Percentiles rank a stretch among this genome's conserved stretches.
Evolutionary conservation across 495 filamentous ascomycete genomes (phyloP).

Genomic region (Hypoxylon rickii): DNA sequence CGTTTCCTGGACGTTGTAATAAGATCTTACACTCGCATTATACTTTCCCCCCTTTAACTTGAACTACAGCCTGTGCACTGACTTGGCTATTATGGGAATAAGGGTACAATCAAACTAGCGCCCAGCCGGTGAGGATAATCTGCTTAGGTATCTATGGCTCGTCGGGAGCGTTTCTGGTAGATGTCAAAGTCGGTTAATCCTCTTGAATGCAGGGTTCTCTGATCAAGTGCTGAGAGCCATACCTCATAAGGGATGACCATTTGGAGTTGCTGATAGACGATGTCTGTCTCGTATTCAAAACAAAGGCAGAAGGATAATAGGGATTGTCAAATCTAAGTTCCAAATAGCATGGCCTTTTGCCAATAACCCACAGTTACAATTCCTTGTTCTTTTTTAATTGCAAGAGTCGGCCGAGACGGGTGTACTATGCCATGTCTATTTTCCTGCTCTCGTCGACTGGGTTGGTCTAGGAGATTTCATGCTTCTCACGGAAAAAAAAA

Average conservation of each 20-base stretch:
- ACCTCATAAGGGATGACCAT: constrained; percentile 2
- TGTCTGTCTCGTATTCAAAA: constrained; percentile 24
- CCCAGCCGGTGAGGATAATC: constrained; percentile 25
- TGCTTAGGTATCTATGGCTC: constrained; percentile 29
- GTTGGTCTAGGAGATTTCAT: constrained; percentile 10
- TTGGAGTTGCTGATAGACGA: constrained; percentile 20
- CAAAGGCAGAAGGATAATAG: constrained; percentile 29
- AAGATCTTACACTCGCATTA: constrained; percentile 21
- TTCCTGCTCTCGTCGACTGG: constrained; percentile 23
- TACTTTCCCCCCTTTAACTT: constrained; percentile 17
- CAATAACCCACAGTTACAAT: constrained; percentile 17
- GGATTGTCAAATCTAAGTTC: constrained; percentile 17
- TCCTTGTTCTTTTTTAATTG: constrained; percentile 22
- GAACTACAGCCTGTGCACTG: constrained; percentile 28
- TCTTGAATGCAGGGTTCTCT: constrained; percentile 17
- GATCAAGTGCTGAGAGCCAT: constrained; percentile 11
- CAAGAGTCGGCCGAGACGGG: constrained; percentile 22
- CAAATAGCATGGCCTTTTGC: constrained; percentile 29
- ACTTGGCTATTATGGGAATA: constrained; percentile 37
- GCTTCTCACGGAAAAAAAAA: constrained; percentile 15
- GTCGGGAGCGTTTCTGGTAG: constrained; percentile 29
- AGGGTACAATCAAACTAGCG: constrained; percentile 34
- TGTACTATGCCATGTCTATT: constrained; percentile 25
- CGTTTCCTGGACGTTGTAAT: constrained; percentile 23
- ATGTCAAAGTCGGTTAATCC: constrained; percentile 46